Conservation (phyloP, 768 basidiomycete genomes). For the Cystobasidium onofrii region DNA sequence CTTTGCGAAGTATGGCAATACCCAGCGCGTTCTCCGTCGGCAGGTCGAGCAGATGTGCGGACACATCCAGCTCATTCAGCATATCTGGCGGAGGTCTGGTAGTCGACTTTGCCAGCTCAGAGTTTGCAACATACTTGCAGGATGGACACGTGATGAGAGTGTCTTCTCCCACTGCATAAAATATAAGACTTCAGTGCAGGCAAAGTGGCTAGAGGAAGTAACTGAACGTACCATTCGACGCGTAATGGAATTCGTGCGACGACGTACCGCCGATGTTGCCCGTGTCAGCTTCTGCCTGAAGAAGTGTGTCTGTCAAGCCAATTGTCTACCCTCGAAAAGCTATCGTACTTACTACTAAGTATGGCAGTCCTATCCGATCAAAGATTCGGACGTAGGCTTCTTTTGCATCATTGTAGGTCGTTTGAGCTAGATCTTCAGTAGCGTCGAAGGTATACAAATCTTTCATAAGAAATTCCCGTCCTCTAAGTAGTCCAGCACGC, state of each 20-base stretch:
- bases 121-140: conserved; percentile 25
- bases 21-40: background rate
- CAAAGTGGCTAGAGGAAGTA: no score
- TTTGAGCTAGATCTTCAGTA: background rate
- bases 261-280: conserved; percentile 32
- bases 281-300: conserved; percentile 31
- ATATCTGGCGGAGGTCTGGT: background rate
- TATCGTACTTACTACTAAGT: conserved; percentile 20
- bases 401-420: conserved; percentile 20
- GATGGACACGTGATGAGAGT: conserved; percentile 16
- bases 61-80: conserved; percentile 4
- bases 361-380: conserved; percentile 27
- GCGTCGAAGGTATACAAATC: conserved; percentile 35
- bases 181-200: conserved; percentile 9
- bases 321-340: background rate
- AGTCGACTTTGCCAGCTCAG: conserved; percentile 21
- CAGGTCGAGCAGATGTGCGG: conserved; percentile 3
- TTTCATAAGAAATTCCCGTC: conserved; percentile 35
- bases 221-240: conserved; percentile 3
- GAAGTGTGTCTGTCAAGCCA: background rate
- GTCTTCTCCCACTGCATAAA: conserved; percentile 31
- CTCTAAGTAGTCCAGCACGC: conserved; percentile 30
- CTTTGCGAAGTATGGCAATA: background rate
- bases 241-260: conserved; percentile 34
- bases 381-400: conserved; percentile 33